Evolutionary conservation across 2,329 filamentous ascomycete species (phyloP).

Genomic region (Phoma sp.): DNA sequence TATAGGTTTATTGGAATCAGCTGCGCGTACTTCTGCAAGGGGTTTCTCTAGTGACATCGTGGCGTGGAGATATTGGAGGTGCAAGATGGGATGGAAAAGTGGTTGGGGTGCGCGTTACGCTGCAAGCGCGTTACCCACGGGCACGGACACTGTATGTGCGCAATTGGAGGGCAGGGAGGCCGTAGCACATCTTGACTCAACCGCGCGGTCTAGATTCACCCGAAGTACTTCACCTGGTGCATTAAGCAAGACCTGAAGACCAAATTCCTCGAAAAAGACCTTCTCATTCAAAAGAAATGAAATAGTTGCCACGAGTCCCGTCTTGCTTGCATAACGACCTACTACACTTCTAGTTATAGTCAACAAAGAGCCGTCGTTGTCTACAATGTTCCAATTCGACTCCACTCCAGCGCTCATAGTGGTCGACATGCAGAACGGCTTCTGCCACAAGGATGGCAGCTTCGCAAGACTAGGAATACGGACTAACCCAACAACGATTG

Average conservation of each 20-base stretch:
- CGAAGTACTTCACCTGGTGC: conserved; percentile 8
- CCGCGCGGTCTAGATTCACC: conserved; percentile 8
- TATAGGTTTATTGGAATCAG: background rate
- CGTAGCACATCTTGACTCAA: conserved; percentile 5
- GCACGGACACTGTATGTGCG: background rate
- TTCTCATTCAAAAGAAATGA: background rate
- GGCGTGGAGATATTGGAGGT: background rate
- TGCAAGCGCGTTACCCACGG: background rate
- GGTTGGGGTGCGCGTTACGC: background rate
- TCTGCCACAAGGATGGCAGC: conserved; percentile 25
- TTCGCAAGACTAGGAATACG: conserved; percentile 23
- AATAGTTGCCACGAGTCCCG: conserved; percentile 1
- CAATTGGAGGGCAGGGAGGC: background rate
- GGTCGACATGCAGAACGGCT: conserved; percentile 29
- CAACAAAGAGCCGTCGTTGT: conserved; percentile 9
- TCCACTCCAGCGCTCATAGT: conserved; percentile 24
- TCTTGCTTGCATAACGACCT: conserved; percentile 7
- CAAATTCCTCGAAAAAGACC: background rate
- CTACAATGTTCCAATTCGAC: conserved; percentile 15
- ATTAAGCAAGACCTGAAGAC: conserved; percentile 7
- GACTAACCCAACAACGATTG: conserved; percentile 13
- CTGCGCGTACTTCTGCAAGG: background rate
- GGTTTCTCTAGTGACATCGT: background rate
- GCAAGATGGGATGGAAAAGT: background rate
- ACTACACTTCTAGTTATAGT: conserved; percentile 11